Evolutionary conservation across 2,329 filamentous ascomycete species (phyloP).

Genomic region (Diplodia corticola): DNA sequence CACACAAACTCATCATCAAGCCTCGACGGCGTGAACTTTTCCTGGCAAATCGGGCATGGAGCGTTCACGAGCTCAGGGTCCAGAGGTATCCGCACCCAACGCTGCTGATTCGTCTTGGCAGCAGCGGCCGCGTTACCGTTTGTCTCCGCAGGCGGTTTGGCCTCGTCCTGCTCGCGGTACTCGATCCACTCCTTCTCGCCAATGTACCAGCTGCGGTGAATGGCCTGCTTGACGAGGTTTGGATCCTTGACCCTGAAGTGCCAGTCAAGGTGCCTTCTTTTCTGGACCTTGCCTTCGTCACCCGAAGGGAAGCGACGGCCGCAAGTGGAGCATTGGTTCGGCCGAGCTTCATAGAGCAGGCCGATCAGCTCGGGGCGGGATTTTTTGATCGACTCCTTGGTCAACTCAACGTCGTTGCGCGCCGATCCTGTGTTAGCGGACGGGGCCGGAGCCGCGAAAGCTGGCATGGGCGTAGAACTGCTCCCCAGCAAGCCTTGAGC

Average conservation of each 20-base stretch:
- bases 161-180: slow-evolving; percentile 76
- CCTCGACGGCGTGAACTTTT: slow-evolving; percentile 87
- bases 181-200: slow-evolving; percentile 94
- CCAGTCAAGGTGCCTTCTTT: slow-evolving; percentile 95
- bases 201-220: slow-evolving; percentile 93
- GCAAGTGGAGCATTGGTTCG: slow-evolving; percentile 87
- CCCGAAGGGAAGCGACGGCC: slow-evolving; percentile 81
- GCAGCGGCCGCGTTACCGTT: slow-evolving; percentile 44
- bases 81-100: slow-evolving; percentile 82
- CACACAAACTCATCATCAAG: slow-evolving; percentile 96
- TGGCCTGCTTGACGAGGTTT: slow-evolving; percentile 80
- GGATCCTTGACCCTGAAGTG: slow-evolving; percentile 93
- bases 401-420: slow-evolving; percentile 59
- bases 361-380: slow-evolving; percentile 74
- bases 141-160: slow-evolving; percentile 36
- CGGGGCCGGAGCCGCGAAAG: slow-evolving; percentile 28
- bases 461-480: slow-evolving; percentile 25
- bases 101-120: slow-evolving; percentile 58
- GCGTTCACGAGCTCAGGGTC: slow-evolving; percentile 72
- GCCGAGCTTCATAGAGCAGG: slow-evolving; percentile 75
- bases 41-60: slow-evolving; percentile 90
- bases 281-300: slow-evolving; percentile 77
- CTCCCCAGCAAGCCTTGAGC: slow-evolving; percentile 21
- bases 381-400: slow-evolving; percentile 71
- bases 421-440: not conserved